Evolutionary conservation across 768 basidiomycete genomes (phyloP).

Genomic region (Russula sp.): DNA sequence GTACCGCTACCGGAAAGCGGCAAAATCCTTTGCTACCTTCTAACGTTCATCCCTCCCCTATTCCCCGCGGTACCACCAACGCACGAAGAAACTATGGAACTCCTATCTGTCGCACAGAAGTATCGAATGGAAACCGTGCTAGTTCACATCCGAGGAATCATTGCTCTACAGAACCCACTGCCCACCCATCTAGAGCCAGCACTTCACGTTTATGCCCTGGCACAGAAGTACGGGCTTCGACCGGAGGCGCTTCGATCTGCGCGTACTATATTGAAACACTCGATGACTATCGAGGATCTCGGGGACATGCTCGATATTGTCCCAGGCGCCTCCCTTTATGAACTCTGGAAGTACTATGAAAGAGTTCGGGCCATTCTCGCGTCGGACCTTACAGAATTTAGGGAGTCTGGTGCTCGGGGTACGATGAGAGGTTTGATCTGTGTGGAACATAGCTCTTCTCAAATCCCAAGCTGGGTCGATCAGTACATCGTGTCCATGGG

Average conservation of each 20-base stretch:
- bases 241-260: not conserved
- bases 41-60: constrained; percentile 20
- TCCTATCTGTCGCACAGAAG: constrained; percentile 10
- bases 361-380: too few species aligned
- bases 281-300: too few species aligned
- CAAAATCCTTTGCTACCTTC: constrained; percentile 2
- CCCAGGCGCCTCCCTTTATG: too few species aligned
- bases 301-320: too few species aligned
- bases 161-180: not conserved
- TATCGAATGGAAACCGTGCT: constrained; percentile 11
- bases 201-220: not conserved
- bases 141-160: not conserved
- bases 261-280: too few species aligned
- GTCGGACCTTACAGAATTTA: too few species aligned
- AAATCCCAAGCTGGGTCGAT: too few species aligned
- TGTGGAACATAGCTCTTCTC: too few species aligned
- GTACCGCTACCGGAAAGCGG: constrained; percentile 4
- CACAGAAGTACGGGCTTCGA: constrained; percentile 9
- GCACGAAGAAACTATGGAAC: constrained; percentile 4
- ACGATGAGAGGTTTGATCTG: too few species aligned
- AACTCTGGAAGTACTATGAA: too few species aligned
- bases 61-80: not conserved
- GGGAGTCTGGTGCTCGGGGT: too few species aligned
- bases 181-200: constrained; percentile 7
- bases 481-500: too few species aligned